phyloP scores from a whole-genome alignment of 2,329 filamentous ascomycete species.

The Aspergillus candidus region DNA sequence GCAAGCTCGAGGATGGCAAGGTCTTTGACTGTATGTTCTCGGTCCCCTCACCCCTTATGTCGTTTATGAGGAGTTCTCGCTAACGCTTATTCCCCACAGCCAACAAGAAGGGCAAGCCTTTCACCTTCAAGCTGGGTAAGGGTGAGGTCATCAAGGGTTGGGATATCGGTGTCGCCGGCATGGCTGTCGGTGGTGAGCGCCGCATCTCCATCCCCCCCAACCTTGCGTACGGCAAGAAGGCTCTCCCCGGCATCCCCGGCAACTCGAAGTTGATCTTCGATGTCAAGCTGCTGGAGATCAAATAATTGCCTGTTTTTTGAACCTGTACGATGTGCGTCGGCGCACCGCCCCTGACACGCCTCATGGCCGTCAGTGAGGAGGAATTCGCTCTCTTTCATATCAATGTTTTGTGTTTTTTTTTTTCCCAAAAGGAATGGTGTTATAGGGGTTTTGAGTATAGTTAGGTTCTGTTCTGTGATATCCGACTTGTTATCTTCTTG shows the following conservation, averaged over 20 bases:
- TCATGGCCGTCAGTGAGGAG: neutral
- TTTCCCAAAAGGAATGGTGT: slow-evolving; percentile 14
- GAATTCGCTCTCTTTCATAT: slow-evolving; percentile 5
- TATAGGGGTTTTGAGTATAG: slow-evolving; percentile 24
- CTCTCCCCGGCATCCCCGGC: slow-evolving; percentile 74
- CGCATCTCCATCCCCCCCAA: slow-evolving; percentile 81
- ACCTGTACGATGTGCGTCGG: no score
- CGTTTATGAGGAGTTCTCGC: slow-evolving; percentile 3
- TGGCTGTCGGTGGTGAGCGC: slow-evolving; percentile 89
- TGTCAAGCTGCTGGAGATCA: slow-evolving; percentile 76
- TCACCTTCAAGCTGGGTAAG: slow-evolving; percentile 87
- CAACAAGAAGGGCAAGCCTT: slow-evolving; percentile 99
- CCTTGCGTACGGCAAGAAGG: slow-evolving; percentile 83
- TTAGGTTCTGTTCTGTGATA: slow-evolving; percentile 26
- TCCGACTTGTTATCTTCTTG: slow-evolving; percentile 31
- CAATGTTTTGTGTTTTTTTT: slow-evolving; percentile 6
- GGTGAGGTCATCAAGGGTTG: slow-evolving; percentile 98
- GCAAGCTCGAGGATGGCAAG: slow-evolving; percentile 91
- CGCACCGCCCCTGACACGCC: no score
- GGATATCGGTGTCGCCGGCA: slow-evolving; percentile 90
- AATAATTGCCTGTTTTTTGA: slow-evolving; percentile 47
- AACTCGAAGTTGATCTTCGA: slow-evolving; percentile 94
- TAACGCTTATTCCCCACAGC: slow-evolving; percentile 46
- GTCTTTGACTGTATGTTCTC: slow-evolving; percentile 76
- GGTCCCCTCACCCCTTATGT: no score